Evolutionary conservation across 73 alveolate genomes (phyloP).

Genomic region (Effrenium voratum): DNA sequence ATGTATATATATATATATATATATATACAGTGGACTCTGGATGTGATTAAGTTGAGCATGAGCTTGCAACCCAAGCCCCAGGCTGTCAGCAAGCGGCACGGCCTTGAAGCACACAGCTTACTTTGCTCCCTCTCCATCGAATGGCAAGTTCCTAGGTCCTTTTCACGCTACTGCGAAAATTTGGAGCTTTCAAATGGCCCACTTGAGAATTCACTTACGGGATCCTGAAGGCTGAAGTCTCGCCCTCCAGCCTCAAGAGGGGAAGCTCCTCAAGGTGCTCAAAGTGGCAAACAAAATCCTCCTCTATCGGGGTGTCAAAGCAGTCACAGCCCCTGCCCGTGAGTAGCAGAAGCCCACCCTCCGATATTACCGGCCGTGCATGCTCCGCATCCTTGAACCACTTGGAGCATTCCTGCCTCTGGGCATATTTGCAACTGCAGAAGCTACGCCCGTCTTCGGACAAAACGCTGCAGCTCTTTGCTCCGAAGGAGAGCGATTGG

Average conservation of each 20-base stretch:
- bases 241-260: background rate
- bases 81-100: too few relatives aligned
- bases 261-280: conserved; percentile 4
- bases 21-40: too few relatives aligned
- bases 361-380: background rate
- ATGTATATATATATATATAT: too few relatives aligned
- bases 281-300: background rate
- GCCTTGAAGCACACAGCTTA: too few relatives aligned
- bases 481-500: background rate
- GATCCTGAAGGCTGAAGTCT: background rate
- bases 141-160: too few relatives aligned
- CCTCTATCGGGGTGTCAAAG: background rate
- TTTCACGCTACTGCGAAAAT: too few relatives aligned
- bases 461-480: background rate
- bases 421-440: background rate
- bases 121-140: too few relatives aligned
- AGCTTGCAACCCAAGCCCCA: too few relatives aligned
- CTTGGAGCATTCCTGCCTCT: background rate
- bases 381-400: background rate
- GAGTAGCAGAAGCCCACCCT: background rate
- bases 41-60: too few relatives aligned
- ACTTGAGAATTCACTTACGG: too few relatives aligned
- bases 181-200: too few relatives aligned
- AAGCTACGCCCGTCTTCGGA: background rate
- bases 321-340: conserved; percentile 10